Base-by-base conservation (phyloP, 108 stramenopile genomes). In the Pseudonitzschia delicatissima region DNA sequence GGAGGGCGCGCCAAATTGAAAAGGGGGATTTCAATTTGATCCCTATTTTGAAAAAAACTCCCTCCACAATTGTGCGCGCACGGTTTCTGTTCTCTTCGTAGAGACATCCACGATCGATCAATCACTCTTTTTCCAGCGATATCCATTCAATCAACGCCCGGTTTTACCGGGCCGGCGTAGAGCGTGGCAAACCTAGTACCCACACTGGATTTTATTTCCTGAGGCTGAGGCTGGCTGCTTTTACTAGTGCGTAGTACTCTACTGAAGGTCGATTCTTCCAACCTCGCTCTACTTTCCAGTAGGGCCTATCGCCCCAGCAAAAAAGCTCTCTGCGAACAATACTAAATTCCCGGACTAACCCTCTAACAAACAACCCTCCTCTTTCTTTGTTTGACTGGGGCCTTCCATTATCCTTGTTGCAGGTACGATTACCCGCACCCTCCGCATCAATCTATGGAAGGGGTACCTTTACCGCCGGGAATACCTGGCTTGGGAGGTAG, bases 401-500 rank as follows among this genome's bases (percentile, higher is more conserved):
- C 20, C 18, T 26, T 37, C 40, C 60, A 42, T 61, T 42, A 42
- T 42, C 60, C 39, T 40, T 42, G 35, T 61, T 61, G 60, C 60
- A 61, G 60, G 60, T 57, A 42, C 61, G 71, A 73, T 50, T 80
- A 80, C 53, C 79, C 75, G 66, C 74, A 80, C 67, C 73, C 68
- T 29, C 32, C 74, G 65, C 73, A 77, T 40, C 61, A 57, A 34
- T 57, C 63, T 34, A 80, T 80, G 79, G 82, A 83, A n/a, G 79
- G 79, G 51, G 66, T 80, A 64, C 69, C 77, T 33, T 71, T 75
- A 59, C 78, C 78, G 17, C 77, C 83, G 57, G 79, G 78, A 47
- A 86, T 91, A 44, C 81, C 85, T 12, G 90, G 90, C 12, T 45
- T 86, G 29, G 72, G 77, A 51, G 77, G 78, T 20, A 84, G 83